Evolutionary conservation across 164 flowering plant species (phyloP).

Genomic region (Liriodendron chinense): DNA sequence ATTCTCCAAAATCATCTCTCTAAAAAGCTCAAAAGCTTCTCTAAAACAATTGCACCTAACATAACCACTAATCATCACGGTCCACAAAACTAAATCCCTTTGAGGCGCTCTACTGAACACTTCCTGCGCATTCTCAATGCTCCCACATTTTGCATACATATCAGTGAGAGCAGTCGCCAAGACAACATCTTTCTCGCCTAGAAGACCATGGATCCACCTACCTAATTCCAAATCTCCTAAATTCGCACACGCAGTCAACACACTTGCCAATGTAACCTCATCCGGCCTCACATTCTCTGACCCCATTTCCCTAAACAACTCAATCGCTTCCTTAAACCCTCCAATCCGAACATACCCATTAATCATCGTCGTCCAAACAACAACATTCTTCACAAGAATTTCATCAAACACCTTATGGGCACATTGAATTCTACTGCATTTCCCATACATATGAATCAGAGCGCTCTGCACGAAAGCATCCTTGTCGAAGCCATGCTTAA

Average conservation of each 20-base stretch:
- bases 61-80: constrained; percentile 7
- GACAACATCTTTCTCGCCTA: constrained; percentile 13
- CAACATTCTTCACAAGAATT: constrained; percentile 8
- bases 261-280: constrained; percentile 17
- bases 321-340: constrained; percentile 12
- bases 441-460: constrained; percentile 44
- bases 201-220: constrained; percentile 20
- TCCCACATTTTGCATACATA: constrained; percentile 27
- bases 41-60: neutral
- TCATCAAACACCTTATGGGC: constrained; percentile 16
- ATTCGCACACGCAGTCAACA: constrained; percentile 20
- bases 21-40: constrained; percentile 7
- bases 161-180: constrained; percentile 21
- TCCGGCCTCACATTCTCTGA: constrained; percentile 15
- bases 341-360: constrained; percentile 14
- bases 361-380: constrained; percentile 12
- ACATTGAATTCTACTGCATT: constrained; percentile 21
- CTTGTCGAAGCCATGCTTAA: constrained; percentile 45
- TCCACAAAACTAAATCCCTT: constrained; percentile 23
- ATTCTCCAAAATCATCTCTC: neutral
- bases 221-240: constrained; percentile 20
- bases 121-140: constrained; percentile 17
- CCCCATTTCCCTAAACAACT: constrained; percentile 21
- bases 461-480: constrained; percentile 72
- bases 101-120: constrained; percentile 42